phyloP scores from a whole-genome alignment of 2,329 filamentous ascomycete genomes.

The Tricladium varicosporioides region DNA sequence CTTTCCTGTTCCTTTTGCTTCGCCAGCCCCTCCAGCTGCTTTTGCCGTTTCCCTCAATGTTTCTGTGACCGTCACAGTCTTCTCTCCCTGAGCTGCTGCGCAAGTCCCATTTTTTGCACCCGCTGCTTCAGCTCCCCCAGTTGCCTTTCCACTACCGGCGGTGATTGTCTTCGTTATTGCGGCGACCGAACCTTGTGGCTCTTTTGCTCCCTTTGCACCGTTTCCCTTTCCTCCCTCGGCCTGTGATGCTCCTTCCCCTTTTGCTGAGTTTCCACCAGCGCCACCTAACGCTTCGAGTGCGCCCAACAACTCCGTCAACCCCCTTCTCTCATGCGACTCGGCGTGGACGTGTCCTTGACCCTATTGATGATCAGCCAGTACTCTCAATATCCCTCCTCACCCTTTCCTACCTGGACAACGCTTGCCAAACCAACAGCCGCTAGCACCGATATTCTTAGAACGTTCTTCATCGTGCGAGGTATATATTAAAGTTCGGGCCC shows the following conservation, averaged over 20 bases:
- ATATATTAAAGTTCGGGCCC: slow-evolving; percentile 5
- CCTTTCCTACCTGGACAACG: slow-evolving; percentile 24
- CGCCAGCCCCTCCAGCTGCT: slow-evolving; percentile 14
- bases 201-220: neutral
- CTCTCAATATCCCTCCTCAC: neutral
- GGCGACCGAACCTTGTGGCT: neutral
- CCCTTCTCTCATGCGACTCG: slow-evolving; percentile 12
- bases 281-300: slow-evolving; percentile 17
- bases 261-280: slow-evolving; percentile 4
- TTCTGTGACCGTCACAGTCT: slow-evolving; percentile 37
- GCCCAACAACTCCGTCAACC: slow-evolving; percentile 23
- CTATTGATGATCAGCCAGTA: slow-evolving; percentile 14
- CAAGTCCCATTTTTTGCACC: slow-evolving; percentile 3
- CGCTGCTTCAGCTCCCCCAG: neutral
- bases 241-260: neutral
- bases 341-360: slow-evolving; percentile 11
- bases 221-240: slow-evolving; percentile 5
- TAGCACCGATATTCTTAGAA: slow-evolving; percentile 23
- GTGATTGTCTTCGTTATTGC: slow-evolving; percentile 7
- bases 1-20: slow-evolving; percentile 17
- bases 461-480: slow-evolving; percentile 22
- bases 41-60: slow-evolving; percentile 14
- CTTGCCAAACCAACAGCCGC: slow-evolving; percentile 19
- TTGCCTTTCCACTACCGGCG: neutral
- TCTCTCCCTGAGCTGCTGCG: slow-evolving; percentile 1